Conservation (phyloP, 352 stramenopile genomes). For the Phytophthora boehmeriae region DNA sequence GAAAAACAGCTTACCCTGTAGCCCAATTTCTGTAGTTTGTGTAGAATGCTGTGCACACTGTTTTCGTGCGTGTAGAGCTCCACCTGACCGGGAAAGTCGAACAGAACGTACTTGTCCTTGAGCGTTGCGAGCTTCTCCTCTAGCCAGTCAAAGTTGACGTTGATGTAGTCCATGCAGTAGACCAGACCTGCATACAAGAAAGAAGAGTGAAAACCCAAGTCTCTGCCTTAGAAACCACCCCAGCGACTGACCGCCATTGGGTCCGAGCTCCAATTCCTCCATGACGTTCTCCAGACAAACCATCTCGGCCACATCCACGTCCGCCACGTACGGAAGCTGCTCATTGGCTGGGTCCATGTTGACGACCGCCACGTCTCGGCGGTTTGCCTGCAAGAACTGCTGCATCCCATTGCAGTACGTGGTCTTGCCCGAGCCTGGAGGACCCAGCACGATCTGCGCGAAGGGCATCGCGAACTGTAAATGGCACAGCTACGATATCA, state of each 20-base stretch:
- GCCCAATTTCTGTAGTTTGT: conserved; percentile 92
- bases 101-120: conserved; percentile 96
- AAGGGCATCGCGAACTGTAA: conserved; percentile 57
- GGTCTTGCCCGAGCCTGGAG: conserved; percentile 94
- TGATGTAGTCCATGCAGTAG: conserved; percentile 99
- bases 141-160: conserved; percentile 99
- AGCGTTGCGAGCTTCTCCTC: conserved; percentile 89
- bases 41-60: conserved; percentile 96
- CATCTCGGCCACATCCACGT: conserved; percentile 96
- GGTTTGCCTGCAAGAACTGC: conserved; percentile 86
- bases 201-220: neutral
- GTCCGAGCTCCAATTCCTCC: conserved; percentile 94
- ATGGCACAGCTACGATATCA: neutral
- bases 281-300: conserved; percentile 96
- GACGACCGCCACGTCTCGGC: conserved; percentile 85
- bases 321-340: conserved; percentile 74
- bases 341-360: conserved; percentile 99
- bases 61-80: conserved; percentile 99
- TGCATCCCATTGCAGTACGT: conserved; percentile 99
- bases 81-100: conserved; percentile 99
- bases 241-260: conserved; percentile 89
- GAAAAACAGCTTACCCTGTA: conserved; percentile 63
- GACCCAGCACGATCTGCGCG: conserved; percentile 76
- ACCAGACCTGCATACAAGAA: conserved; percentile 80
- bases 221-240: neutral